Evolutionary conservation across 805 yeast species (phyloP).

Genomic region (Naumovozyma dairenensis): DNA sequence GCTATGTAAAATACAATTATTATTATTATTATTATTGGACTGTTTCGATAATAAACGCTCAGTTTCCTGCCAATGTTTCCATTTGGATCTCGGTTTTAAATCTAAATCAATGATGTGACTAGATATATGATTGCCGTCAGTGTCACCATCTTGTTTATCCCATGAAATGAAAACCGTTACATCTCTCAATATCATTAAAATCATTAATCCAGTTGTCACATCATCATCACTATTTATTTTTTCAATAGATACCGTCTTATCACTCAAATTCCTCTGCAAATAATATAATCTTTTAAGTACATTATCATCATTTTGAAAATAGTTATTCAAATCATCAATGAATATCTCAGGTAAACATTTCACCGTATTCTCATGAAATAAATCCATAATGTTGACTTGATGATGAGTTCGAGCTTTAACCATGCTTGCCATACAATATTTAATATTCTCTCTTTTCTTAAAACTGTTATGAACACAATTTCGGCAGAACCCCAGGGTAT

Average conservation of each 20-base stretch:
- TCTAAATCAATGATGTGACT: constrained; percentile 42
- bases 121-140: neutral
- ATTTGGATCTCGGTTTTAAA: constrained; percentile 38
- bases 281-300: constrained; percentile 14
- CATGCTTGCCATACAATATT: constrained; percentile 18
- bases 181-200: constrained; percentile 33
- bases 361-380: constrained; percentile 2
- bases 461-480: constrained; percentile 23
- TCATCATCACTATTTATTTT: constrained; percentile 6
- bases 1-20: no score
- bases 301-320: constrained; percentile 15
- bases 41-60: no score
- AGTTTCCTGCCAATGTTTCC: constrained; percentile 39
- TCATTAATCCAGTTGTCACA: constrained; percentile 14
- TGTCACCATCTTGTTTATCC: constrained; percentile 2
- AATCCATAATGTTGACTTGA: constrained; percentile 1
- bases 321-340: constrained; percentile 10
- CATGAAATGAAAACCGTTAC: constrained; percentile 29
- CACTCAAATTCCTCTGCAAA: constrained; percentile 15
- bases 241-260: neutral
- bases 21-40: no score
- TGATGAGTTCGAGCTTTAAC: constrained; percentile 9
- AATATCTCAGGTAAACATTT: constrained; percentile 9
- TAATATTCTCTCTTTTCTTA: constrained; percentile 12
- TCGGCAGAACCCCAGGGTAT: constrained; percentile 15